Evolutionary conservation across 2,329 filamentous ascomycete genomes (phyloP).

Genomic region (Cylindrodendrum hubeiense): DNA sequence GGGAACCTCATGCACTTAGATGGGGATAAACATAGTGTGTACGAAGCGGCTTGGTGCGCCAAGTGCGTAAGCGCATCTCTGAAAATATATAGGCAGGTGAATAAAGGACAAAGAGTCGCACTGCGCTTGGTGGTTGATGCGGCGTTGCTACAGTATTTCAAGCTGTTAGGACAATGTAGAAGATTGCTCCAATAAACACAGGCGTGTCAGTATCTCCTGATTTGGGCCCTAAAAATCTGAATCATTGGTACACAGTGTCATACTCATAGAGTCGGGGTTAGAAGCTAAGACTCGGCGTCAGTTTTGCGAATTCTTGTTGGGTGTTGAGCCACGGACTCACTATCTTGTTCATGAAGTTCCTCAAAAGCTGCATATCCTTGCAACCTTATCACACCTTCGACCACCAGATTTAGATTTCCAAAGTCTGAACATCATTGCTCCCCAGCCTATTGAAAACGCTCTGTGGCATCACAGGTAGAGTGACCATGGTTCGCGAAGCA

Average conservation of each 20-base stretch:
- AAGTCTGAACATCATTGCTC: not conserved
- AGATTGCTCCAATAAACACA: no score
- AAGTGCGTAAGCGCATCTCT: not conserved
- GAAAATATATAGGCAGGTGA: not conserved
- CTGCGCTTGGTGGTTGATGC: no score
- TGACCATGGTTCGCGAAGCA: not conserved
- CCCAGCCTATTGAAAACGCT: not conserved
- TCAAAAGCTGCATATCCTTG: not conserved
- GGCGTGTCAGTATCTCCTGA: no score
- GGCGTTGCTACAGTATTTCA: no score
- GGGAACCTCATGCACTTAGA: conserved; percentile 25
- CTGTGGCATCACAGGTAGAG: not conserved
- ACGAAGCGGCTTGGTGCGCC: not conserved
- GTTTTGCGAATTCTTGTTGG: not conserved
- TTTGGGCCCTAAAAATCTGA: no score
- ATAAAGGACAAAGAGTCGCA: not conserved
- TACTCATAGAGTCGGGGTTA: no score
- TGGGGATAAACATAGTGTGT: not conserved
- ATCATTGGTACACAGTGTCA: no score
- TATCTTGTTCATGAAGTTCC: not conserved
- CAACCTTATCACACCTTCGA: not conserved
- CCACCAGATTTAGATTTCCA: not conserved
- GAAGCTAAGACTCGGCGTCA: no score
- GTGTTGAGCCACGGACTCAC: not conserved
- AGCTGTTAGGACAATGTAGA: no score